Base-by-base conservation (phyloP, 192 early-diverging fungal species). In the Neocallimastix lanati region DNA sequence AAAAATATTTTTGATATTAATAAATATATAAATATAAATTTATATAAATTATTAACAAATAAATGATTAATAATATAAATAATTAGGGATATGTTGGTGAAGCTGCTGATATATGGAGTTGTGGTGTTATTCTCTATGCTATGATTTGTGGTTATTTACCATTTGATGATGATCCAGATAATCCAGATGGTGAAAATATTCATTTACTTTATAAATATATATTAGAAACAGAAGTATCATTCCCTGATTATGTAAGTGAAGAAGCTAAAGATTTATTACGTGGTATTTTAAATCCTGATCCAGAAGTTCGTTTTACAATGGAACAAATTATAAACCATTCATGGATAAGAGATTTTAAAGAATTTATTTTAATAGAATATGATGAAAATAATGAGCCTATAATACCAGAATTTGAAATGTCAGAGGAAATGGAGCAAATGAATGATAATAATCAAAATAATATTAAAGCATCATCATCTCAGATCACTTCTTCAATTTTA, bases 61-160 rank as follows among this genome's bases (percentile, higher is more conserved):
- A n/a, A n/a, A n/a, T n/a, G n/a, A n/a, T n/a, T n/a, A n/a, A n/a
- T n/a, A n/a, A n/a, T n/a, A n/a, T n/a, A n/a, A n/a, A n/a, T n/a
- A n/a, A n/a, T n/a, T n/a, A 95, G 29, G 89, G 94, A 11, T 99
- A 99, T 84, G 95, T 96, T 6, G 98, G 96, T 28, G 93, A 94
- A 16, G 93, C 94, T 11, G 96, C 96, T 1, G 98, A 99, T 85
- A 96, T 98, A 79, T 99, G 98, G 98, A 94, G 93, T 77, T 98
- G 96, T 84, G 98, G 98, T 77, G 98, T 99, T 25, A 99, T 99
- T 77, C 82, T 99, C 76, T 96, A 93, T 80, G 94, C 94, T 2
- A 96, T 96, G 94, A 87, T 96, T 12, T 92, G 91, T 29, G 94
- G 94, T 4, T 94, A 94, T 78, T 86, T 96, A 76, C 94, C 94